Evolutionary conservation across 176 grass and related monocot species (phyloP).

Genomic region (Lolium multiflorum): DNA sequence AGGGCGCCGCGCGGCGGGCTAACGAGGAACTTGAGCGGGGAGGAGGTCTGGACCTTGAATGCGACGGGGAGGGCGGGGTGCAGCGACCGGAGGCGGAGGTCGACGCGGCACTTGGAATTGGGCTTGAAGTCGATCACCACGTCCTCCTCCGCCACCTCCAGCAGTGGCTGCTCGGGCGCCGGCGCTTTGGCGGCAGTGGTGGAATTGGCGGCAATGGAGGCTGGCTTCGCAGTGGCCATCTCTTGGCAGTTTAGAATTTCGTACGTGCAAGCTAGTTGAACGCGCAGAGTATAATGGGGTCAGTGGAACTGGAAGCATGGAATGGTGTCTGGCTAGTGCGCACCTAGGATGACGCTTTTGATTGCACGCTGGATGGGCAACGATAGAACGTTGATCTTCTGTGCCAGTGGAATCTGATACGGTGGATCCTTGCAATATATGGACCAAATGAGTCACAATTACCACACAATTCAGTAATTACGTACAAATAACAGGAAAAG

Average conservation of each 20-base stretch:
- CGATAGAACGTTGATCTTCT: slow-evolving; percentile 44
- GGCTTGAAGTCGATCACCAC: slow-evolving; percentile 86
- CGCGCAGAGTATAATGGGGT: neutral
- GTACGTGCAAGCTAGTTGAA: neutral
- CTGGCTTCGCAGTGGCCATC: slow-evolving; percentile 41
- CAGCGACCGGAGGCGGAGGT: slow-evolving; percentile 74
- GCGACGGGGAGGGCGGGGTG: slow-evolving; percentile 63
- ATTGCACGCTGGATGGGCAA: slow-evolving; percentile 39
- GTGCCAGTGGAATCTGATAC: neutral
- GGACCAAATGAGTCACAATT: too few relatives aligned
- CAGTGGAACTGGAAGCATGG: slow-evolving; percentile 31
- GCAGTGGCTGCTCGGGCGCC: slow-evolving; percentile 44
- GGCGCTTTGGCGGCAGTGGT: neutral
- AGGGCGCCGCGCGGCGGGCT: slow-evolving; percentile 75
- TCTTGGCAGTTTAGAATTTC: neutral
- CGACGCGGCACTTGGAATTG: slow-evolving; percentile 69
- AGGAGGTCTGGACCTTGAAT: slow-evolving; percentile 95
- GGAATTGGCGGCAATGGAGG: slow-evolving; percentile 2
- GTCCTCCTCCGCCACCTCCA: slow-evolving; percentile 71
- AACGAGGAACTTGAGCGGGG: slow-evolving; percentile 94
- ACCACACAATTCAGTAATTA: too few relatives aligned
- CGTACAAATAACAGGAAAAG: too few relatives aligned
- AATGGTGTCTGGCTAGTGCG: slow-evolving; percentile 23
- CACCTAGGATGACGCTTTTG: slow-evolving; percentile 46
- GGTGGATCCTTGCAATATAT: neutral